Conservation (phyloP, 2,329 filamentous ascomycete species). For the Drechmeria coniospora region DNA sequence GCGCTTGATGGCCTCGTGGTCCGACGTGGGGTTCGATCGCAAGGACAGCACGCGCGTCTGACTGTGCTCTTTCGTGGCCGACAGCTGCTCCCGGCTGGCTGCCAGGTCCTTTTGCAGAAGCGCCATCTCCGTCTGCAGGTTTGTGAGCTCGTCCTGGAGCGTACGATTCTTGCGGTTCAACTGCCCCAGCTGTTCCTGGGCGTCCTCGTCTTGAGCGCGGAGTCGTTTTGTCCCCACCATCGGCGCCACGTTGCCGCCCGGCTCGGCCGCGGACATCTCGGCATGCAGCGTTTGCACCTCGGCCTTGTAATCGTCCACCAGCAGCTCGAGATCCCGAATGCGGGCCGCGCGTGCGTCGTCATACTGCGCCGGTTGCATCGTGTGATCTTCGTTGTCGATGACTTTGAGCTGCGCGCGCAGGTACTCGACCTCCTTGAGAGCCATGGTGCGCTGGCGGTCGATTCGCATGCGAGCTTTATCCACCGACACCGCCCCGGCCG, state of each 20-base stretch:
- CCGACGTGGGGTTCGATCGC: constrained; percentile 80
- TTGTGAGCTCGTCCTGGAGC: constrained; percentile 61
- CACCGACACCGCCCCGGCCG: constrained; percentile 28
- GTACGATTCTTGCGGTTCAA: constrained; percentile 77
- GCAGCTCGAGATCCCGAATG: constrained; percentile 66
- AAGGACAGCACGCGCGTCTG: constrained; percentile 74
- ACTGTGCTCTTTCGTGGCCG: constrained; percentile 46
- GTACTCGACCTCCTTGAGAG: constrained; percentile 86
- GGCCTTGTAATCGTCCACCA: constrained; percentile 72
- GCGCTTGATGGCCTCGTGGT: constrained; percentile 71
- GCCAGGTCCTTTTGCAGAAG: constrained; percentile 63
- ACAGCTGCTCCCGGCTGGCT: constrained; percentile 58
- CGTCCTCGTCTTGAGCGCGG: constrained; percentile 43
- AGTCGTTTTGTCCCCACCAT: constrained; percentile 46
- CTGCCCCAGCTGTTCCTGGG: constrained; percentile 62
- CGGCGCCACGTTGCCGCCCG: constrained; percentile 19
- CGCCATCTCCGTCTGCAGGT: constrained; percentile 52
- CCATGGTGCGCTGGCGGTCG: constrained; percentile 72
- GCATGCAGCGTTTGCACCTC: constrained; percentile 63
- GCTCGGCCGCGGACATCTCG: constrained; percentile 55
- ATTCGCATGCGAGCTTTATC: constrained; percentile 61
- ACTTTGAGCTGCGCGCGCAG: constrained; percentile 82
- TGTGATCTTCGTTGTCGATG: constrained; percentile 74
- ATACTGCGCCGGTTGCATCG: constrained; percentile 65
- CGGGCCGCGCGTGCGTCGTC: constrained; percentile 62